Conservation (phyloP, 805 yeast genomes). For the Grigorovia transvaalensis region DNA sequence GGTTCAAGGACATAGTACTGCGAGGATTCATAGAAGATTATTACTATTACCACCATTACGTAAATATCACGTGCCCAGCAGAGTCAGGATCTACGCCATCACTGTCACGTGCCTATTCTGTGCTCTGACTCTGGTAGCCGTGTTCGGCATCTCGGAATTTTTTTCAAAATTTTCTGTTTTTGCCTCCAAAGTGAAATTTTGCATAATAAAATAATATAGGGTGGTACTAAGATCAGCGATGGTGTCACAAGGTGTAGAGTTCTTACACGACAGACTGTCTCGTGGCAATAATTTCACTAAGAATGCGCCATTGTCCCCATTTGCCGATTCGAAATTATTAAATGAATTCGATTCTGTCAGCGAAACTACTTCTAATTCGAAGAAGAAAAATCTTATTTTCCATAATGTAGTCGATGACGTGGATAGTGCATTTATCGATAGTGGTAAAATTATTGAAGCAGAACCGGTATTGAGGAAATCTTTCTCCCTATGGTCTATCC, state of each 20-base stretch:
- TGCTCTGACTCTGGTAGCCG: no score
- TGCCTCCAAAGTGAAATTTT: no score
- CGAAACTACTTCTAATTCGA: not conserved
- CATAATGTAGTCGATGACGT: not conserved
- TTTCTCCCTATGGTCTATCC: slow-evolving; percentile 40
- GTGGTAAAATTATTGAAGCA: slow-evolving; percentile 5
- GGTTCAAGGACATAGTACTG: not conserved
- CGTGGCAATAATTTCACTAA: not conserved
- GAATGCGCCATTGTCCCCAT: not conserved
- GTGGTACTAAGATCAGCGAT: no score
- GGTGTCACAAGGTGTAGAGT: not conserved
- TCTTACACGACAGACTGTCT: not conserved
- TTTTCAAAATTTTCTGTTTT: no score
- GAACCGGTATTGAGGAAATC: slow-evolving; percentile 30
- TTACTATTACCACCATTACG: no score
- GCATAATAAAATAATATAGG: no score
- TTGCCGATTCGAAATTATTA: not conserved
- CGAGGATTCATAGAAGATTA: no score
- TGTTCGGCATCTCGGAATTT: no score
- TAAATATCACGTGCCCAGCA: no score
- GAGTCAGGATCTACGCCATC: no score
- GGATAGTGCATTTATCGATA: not conserved
- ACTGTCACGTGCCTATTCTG: no score
- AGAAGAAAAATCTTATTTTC: not conserved
- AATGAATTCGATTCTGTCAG: not conserved